phyloP scores from a whole-genome alignment of 2,329 filamentous ascomycete species.

The Helicocarpus griseus region DNA sequence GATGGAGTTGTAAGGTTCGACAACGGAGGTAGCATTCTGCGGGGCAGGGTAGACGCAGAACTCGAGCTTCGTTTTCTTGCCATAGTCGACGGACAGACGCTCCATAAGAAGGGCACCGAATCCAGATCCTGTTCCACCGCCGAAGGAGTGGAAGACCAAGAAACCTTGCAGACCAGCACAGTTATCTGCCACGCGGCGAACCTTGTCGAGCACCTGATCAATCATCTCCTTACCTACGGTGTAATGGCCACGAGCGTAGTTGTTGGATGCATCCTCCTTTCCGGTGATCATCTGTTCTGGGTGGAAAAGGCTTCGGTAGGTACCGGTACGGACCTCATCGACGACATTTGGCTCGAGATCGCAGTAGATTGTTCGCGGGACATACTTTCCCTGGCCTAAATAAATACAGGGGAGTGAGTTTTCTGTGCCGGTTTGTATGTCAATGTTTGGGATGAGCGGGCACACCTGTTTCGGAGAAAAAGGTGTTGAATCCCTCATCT shows the following conservation, averaged over 20 bases:
- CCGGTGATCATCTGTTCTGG: constrained; percentile 99
- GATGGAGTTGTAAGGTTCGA: constrained; percentile 99
- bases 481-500: constrained; percentile 98
- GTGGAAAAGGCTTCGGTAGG: constrained; percentile 96
- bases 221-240: constrained; percentile 99
- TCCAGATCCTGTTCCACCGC: constrained; percentile 95
- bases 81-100: constrained; percentile 96
- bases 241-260: constrained; percentile 99
- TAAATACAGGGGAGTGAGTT: constrained; percentile 1
- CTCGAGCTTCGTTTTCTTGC: constrained; percentile 99
- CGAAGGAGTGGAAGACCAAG: constrained; percentile 99
- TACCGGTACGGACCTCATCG: constrained; percentile 95
- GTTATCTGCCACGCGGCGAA: constrained; percentile 94
- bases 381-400: constrained; percentile 93
- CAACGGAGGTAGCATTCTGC: constrained; percentile 91
- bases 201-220: constrained; percentile 94
- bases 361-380: constrained; percentile 97
- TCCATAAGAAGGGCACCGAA: constrained; percentile 99
- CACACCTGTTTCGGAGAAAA: constrained; percentile 99
- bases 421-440: neutral
- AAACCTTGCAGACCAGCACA: constrained; percentile 97
- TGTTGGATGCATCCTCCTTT: constrained; percentile 99
- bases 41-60: constrained; percentile 99
- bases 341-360: constrained; percentile 99
- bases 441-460: constrained; percentile 1